phyloP scores from a whole-genome alignment of 1,284 basidiomycete genomes.

The Marasmius sp. region DNA sequence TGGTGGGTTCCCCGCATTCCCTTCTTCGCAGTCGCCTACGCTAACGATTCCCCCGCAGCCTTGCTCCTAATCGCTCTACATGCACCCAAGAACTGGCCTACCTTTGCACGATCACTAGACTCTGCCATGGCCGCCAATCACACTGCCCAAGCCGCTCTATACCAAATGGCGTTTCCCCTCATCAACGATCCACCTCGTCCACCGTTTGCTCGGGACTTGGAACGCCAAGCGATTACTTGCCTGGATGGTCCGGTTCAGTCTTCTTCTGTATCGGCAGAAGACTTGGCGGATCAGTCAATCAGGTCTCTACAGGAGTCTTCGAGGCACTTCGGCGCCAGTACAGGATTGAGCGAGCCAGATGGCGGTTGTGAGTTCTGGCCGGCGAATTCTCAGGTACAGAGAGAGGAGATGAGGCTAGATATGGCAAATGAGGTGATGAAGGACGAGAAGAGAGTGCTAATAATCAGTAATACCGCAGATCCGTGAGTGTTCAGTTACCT shows the following conservation, averaged over 20 bases:
- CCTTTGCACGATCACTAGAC: conserved; percentile 11
- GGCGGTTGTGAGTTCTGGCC: conserved; percentile 26
- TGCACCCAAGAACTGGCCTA: conserved; percentile 10
- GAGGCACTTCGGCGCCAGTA: conserved; percentile 21
- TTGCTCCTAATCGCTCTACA: conserved; percentile 14
- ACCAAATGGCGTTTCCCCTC: not conserved
- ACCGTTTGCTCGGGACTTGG: conserved; percentile 8
- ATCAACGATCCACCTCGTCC: not conserved
- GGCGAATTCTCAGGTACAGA: conserved; percentile 2
- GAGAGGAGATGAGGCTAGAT: conserved; percentile 21
- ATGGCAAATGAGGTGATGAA: conserved; percentile 22
- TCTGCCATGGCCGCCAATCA: conserved; percentile 21
- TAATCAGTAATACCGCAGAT: conserved; percentile 25
- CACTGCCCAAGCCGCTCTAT: conserved; percentile 17
- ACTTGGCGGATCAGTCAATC: conserved; percentile 19
- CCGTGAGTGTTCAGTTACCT: conserved; percentile 15
- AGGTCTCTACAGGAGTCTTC: conserved; percentile 17
- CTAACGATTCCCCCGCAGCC: not conserved
- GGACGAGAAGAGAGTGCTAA: conserved; percentile 18
- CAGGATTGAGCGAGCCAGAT: conserved; percentile 20
- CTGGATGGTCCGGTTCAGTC: conserved; percentile 19
- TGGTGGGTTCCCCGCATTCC: conserved; percentile 17
- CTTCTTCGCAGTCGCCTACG: not conserved
- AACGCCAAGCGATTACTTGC: conserved; percentile 21
- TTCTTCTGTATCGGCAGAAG: conserved; percentile 14